phyloP scores from a whole-genome alignment of 2,329 filamentous ascomycete genomes.

The Arthrobotrys megalospora region DNA sequence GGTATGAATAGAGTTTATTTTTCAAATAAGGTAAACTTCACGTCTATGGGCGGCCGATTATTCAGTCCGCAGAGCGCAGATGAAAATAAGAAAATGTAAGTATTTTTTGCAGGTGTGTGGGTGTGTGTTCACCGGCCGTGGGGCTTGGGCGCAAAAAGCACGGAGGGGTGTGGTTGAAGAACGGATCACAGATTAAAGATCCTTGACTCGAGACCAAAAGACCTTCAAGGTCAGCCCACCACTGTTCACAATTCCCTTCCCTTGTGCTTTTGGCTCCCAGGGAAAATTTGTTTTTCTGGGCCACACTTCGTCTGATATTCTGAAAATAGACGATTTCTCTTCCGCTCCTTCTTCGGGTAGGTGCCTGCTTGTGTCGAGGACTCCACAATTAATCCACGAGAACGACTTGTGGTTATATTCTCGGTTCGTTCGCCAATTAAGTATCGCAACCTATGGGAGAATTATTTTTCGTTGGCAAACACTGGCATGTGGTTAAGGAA shows the following conservation, averaged over 20 bases:
- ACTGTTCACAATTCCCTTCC: conserved; percentile 30
- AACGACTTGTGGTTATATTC: conserved; percentile 35
- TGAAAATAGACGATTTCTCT: conserved; percentile 61
- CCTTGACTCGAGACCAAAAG: conserved; percentile 46
- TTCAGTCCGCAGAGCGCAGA: conserved; percentile 37
- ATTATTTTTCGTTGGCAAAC: conserved; percentile 26
- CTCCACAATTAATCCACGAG: conserved; percentile 40
- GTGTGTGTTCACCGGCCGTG: conserved; percentile 53
- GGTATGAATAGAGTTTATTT: conserved; percentile 47
- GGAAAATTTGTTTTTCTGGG: conserved; percentile 41
- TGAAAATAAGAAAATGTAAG: conserved; percentile 44
- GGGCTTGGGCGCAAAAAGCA: conserved; percentile 54
- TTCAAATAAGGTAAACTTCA: conserved; percentile 59
- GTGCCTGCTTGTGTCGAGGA: conserved; percentile 44
- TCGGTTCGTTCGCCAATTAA: conserved; percentile 54
- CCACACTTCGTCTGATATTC: conserved; percentile 61
- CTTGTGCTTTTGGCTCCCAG: conserved; percentile 27
- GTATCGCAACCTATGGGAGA: conserved; percentile 13
- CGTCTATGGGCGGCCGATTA: conserved; percentile 46
- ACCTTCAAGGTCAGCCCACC: conserved; percentile 58
- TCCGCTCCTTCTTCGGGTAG: conserved; percentile 61
- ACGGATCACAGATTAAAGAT: conserved; percentile 57
- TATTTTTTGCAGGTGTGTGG: conserved; percentile 34
- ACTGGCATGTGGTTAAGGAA: conserved; percentile 28
- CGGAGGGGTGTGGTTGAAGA: conserved; percentile 54